Base-by-base conservation (phyloP, 2,329 filamentous ascomycete genomes). In the Aureobasidium sp. region DNA sequence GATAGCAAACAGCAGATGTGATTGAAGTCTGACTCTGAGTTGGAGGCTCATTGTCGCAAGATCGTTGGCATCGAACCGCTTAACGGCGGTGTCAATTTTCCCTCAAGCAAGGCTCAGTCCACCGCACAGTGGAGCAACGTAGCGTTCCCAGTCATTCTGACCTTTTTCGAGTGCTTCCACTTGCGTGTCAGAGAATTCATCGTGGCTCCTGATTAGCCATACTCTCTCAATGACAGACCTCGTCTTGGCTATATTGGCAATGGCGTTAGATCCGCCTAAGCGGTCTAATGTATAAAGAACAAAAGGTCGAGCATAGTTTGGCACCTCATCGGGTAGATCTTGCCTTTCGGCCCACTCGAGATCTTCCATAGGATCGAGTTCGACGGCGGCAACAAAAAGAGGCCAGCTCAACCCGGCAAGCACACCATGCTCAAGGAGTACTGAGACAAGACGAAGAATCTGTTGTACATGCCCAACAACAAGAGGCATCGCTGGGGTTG, bases 221-320 rank as follows among this genome's bases (percentile, higher is more conserved):
- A 81, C 73, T 48, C 77, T 79, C 10, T 75, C 71, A 57, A 81
- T 78, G 3, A 81, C 79, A 0, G 76, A 74, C 12, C 76, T 70
- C 8, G 77, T 79, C 24, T 77, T 73, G 10, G 74, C 71, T 7
- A 80, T 72, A 50, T 81, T 81, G 0, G 79, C 69, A 1, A 77
- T 78, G 0, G 79, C 69, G 1, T 77, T 78, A 0, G 71, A 75
- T 26, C 75, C 71, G 0, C 73, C 70, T 71, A 81, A 75, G 1
- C 71, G 70, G 3, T 74, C 70, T n/a, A 79, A 65, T 10, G 74
- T 72, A 27, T 72, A 72, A 13, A 79, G 64, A 2, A 79, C 73
- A 15, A 78, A 70, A 5, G 72, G 70, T 27, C 77, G 69, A 2
- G 75, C 76, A 36, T 73, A 70, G 0, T 70, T 67, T 1, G 66